Evolutionary conservation across 176 grass and related monocot genomes (phyloP).

Genomic region (Musa acuminata): DNA sequence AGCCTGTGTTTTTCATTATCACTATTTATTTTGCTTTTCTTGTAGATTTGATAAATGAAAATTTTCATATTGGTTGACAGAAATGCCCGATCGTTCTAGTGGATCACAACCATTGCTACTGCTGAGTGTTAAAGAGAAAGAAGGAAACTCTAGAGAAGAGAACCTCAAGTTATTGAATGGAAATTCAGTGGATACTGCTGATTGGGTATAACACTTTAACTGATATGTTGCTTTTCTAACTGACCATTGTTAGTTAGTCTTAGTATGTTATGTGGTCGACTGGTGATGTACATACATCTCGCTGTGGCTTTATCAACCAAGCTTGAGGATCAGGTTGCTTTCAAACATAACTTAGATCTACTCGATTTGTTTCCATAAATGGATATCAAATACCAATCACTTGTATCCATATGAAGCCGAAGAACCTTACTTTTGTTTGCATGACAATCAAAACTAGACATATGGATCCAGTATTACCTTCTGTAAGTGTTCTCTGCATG

Average conservation of each 20-base stretch:
- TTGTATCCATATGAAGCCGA: neutral
- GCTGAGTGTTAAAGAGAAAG: slow-evolving; percentile 65
- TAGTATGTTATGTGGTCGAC: neutral
- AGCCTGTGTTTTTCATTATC: neutral
- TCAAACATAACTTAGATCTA: neutral
- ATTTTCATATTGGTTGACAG: slow-evolving; percentile 22
- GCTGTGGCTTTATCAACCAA: neutral
- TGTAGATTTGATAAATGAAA: neutral
- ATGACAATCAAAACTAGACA: no score
- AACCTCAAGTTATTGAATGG: slow-evolving; percentile 65
- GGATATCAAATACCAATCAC: neutral
- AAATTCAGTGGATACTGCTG: slow-evolving; percentile 50
- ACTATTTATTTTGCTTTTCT: slow-evolving; percentile 2
- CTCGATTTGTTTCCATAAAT: neutral
- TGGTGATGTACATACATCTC: neutral
- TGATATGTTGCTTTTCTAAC: neutral
- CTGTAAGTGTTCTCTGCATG: no score
- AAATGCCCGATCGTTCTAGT: slow-evolving; percentile 82
- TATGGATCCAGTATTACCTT: no score
- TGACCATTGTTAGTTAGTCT: neutral
- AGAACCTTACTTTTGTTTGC: no score
- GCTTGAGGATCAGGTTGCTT: neutral
- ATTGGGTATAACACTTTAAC: slow-evolving; percentile 41
- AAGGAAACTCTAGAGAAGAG: slow-evolving; percentile 56
- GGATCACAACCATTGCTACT: slow-evolving; percentile 60